Percentiles rank a stretch among this genome's conserved stretches.
Conservation (phyloP, 371 early-diverging fungal species). For the Mucor saturninus region DNA sequence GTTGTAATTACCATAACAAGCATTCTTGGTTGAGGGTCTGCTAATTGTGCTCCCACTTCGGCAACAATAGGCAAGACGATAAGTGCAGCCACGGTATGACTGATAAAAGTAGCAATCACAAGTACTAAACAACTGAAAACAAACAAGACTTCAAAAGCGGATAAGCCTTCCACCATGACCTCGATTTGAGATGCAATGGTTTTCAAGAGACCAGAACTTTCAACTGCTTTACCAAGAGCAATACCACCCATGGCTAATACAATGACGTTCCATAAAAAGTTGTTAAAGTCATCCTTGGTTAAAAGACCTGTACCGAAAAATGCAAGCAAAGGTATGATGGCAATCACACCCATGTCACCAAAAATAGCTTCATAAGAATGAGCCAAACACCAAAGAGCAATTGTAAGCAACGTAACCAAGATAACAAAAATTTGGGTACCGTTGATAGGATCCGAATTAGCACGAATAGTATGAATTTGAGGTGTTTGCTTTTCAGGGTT, state of each 20-base stretch:
- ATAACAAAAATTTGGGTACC: slow-evolving; percentile 67
- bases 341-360: slow-evolving; percentile 87
- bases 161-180: slow-evolving; percentile 62
- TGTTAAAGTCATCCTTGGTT: slow-evolving; percentile 86
- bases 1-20: slow-evolving; percentile 76
- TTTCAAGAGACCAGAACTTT: slow-evolving; percentile 74
- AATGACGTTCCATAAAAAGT: slow-evolving; percentile 78
- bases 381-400: slow-evolving; percentile 81
- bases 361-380: slow-evolving; percentile 60
- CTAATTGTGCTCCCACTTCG: slow-evolving; percentile 72
- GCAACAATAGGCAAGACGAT: slow-evolving; percentile 85
- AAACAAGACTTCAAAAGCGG: slow-evolving; percentile 71
- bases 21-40: slow-evolving; percentile 86
- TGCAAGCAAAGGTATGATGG: slow-evolving; percentile 77
- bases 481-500: slow-evolving; percentile 66
- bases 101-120: slow-evolving; percentile 90
- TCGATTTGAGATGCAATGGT: slow-evolving; percentile 78
- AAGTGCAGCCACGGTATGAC: slow-evolving; percentile 92
- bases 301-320: slow-evolving; percentile 82
- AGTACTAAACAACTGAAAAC: slow-evolving; percentile 73
- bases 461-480: slow-evolving; percentile 60
- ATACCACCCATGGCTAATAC: slow-evolving; percentile 91
- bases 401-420: slow-evolving; percentile 67
- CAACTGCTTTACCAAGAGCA: slow-evolving; percentile 82
- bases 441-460: slow-evolving; percentile 61